A percentile compares a stretch with the other conserved stretches of the same genome.
These are phyloP conservation scores for Sonneratia alba DNA, from an alignment of 345 rosid species.

Conservation along the genomic window DNA sequence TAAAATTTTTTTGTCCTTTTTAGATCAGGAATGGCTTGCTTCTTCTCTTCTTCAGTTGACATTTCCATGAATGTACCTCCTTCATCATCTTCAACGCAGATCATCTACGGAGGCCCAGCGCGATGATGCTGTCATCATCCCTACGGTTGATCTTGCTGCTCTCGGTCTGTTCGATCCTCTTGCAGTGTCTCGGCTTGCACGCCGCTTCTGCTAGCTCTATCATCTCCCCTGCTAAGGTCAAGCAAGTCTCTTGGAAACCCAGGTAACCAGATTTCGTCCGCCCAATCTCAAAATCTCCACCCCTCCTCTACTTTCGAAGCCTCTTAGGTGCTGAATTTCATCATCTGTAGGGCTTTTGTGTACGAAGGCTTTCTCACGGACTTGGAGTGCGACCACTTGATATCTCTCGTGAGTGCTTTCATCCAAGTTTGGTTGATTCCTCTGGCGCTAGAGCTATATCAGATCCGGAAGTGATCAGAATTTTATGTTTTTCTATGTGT, in stretches of 20 bases:
- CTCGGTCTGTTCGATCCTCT: slow-evolving; percentile 29
- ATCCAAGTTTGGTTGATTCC: background rate
- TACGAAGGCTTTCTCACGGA: slow-evolving; percentile 86
- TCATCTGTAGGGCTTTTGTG: slow-evolving; percentile 59
- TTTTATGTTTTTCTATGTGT: background rate
- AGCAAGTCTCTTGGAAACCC: slow-evolving; percentile 77
- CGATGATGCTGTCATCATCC: background rate
- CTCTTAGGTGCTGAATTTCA: background rate
- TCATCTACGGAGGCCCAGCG: background rate
- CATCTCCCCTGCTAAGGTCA: slow-evolving; percentile 75
- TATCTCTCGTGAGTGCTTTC: slow-evolving; percentile 57
- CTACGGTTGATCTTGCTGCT: slow-evolving; percentile 16
- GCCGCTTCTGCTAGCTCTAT: slow-evolving; percentile 52
- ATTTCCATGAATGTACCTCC: background rate
- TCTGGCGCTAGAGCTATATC: background rate
- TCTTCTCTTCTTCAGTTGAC: no score
- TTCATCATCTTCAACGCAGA: background rate
- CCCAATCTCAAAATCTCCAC: background rate
- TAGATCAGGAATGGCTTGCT: background rate
- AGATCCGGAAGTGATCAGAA: background rate
- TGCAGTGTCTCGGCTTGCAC: slow-evolving; percentile 24
- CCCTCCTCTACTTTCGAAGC: background rate
- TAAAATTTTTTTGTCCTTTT: no score
- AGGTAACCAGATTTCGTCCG: slow-evolving; percentile 28
- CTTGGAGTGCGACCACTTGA: slow-evolving; percentile 90